These are phyloP conservation scores for Chlamydomonas sp. DNA, from an alignment of 139 green algal species.

Conservation along the genomic window DNA sequence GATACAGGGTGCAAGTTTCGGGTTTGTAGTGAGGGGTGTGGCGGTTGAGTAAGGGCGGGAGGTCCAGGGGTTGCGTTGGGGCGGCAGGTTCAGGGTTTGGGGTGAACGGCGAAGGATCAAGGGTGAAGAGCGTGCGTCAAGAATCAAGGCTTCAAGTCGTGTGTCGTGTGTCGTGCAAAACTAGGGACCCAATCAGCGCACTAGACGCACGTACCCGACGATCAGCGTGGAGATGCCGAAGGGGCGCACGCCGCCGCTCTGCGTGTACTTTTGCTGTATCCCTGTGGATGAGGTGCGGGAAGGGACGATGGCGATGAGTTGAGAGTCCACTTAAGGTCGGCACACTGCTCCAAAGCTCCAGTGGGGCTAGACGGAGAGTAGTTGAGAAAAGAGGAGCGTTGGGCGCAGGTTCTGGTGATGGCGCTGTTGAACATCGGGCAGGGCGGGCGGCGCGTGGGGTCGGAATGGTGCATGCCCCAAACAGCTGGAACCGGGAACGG, in stretches of 20 bases:
- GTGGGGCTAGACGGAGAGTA: neutral
- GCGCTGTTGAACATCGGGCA: too few relatives aligned
- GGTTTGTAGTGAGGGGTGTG: too few relatives aligned
- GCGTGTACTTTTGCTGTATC: slow-evolving; percentile 92
- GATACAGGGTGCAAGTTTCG: too few relatives aligned
- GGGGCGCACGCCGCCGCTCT: slow-evolving; percentile 91
- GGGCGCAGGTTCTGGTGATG: too few relatives aligned
- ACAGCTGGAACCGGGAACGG: neutral
- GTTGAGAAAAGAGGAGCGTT: neutral
- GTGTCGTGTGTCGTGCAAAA: too few relatives aligned
- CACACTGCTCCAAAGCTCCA: slow-evolving; percentile 25
- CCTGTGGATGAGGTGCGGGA: neutral
- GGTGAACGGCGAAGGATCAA: too few relatives aligned
- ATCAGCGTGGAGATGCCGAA: slow-evolving; percentile 98
- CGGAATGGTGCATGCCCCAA: neutral
- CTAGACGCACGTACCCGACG: slow-evolving; percentile 74
- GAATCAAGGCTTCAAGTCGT: too few relatives aligned
- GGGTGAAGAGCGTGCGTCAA: too few relatives aligned
- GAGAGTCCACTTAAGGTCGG: slow-evolving; percentile 10
- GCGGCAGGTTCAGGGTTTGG: too few relatives aligned
- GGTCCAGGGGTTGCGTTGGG: too few relatives aligned
- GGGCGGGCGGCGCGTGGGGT: too few relatives aligned
- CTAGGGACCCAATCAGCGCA: slow-evolving; percentile 58
- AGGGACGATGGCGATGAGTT: slow-evolving; percentile 56
- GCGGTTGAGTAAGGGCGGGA: too few relatives aligned